Base-by-base conservation (phyloP, 345 rosid genomes). In the Erysimum cheiranthoides region DNA sequence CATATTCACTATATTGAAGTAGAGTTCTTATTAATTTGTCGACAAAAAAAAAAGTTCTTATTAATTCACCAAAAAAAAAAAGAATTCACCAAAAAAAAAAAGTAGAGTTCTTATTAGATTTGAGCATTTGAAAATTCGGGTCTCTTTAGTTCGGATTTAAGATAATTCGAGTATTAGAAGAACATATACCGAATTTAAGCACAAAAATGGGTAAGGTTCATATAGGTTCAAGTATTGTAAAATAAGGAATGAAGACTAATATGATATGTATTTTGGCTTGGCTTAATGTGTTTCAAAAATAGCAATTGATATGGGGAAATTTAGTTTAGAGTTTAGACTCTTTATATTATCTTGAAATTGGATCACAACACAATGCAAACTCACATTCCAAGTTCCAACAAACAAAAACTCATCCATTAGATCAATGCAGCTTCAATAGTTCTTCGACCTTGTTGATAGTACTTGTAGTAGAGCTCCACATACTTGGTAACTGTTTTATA, bases 401-500 rank as follows among this genome's bases (percentile, higher is more conserved):
- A 30, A 40, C 52, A 42, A 31, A 56, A 31, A 56, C 32, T 34
- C 5, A 46, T 2, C 38, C 12, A 47, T 21, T 21, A 80, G 57
- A 83, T 61, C 28, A 73, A 30, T 57, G 86, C 88, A 79, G 81
- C 82, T 84, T 89, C 88, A 13, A 85, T 80, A 0, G 87, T 82
- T 52, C 85, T 80, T 73, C 79, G 78, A 3, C 89, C 86, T 13
- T 63, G 64, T 70, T 85, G 86, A 68, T 81, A 85, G 43, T 80
- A 71, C 7, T 85, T 69, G 5, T 83, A 82, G 65, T 70, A 80
- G 54, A 81, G 66, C 40, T 80, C 73, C 4, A 53, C 81, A 72
- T 82, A 84, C 74, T 87, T 81, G 61, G 79, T 86, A 58, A 86
- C 79, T 3, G 69, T 68, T 80, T 73, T 89, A 80, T 85, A 87